Base-by-base conservation (phyloP, 2,329 filamentous ascomycete species). In the Ilyonectria robusta region DNA sequence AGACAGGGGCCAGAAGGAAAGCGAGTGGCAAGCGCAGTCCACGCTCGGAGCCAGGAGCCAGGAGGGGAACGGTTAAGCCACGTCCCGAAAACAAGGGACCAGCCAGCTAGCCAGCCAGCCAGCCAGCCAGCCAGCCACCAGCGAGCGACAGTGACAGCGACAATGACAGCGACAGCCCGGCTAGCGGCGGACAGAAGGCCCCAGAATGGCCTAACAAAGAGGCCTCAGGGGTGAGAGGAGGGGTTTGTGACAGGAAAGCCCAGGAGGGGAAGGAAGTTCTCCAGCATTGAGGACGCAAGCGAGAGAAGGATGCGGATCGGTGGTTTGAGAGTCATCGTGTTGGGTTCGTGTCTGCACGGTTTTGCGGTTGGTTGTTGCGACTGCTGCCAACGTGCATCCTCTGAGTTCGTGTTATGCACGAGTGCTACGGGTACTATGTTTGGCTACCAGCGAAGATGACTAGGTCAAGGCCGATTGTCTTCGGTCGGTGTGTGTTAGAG, bases 401-500 rank as follows among this genome's bases (percentile, higher is more conserved):
- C 5, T 42, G 17, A 19, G n/a, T 19, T 42, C 40, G 15, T 42
- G 8, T 17, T 40, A 17, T 42, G 15, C 15, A 42, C 40, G 3
- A 2, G 8, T n/a, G 15, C 10, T 19, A 35, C 13, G 23, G 31
- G 33, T 21, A 6, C 59, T 40, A 21, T 33, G 48, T 58, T 59
- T 55, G 62, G 62, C 56, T 50, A 19, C 33, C 42, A 35, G 23
- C 23, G 31, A 19, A 33, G 48, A 19, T 31, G 19, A n/a, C 31
- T 37, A 31, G 56, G 44, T 26, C 23, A 15, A 37, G 21, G 29
- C 56, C 53, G 62, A 47, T 54, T 54, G 55, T 51, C 42, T 31
- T 47, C n/a, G 48, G 33, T 44, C 40, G 11, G 47, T 26, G 7
- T 59, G 62, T 65, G 62, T 65, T 55, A 59, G 62, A 65, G 62